Evolutionary conservation across 768 basidiomycete genomes (phyloP).

Genomic region (Ramaria rubella): DNA sequence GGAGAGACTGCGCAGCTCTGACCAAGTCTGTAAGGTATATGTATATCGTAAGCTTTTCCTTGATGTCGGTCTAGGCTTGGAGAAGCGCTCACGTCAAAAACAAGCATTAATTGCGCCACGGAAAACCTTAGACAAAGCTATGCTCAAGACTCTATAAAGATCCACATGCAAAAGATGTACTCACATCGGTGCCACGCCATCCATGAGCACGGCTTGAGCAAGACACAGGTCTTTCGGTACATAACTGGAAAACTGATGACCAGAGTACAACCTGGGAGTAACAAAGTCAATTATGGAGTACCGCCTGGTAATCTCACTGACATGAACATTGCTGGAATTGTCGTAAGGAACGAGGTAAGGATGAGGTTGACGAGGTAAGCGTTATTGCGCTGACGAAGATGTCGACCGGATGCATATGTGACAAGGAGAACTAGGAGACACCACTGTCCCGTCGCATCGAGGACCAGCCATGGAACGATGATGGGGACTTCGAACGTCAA

Average conservation of each 20-base stretch:
- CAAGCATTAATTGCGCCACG: background rate
- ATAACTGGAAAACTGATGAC: background rate
- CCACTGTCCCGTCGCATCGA: background rate
- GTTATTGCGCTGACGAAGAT: conserved; percentile 1
- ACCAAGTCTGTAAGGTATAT: background rate
- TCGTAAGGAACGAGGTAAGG: background rate
- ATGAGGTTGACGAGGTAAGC: background rate
- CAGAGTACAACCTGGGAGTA: background rate
- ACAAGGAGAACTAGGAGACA: background rate
- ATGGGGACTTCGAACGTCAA: background rate
- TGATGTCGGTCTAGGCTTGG: too few relatives aligned
- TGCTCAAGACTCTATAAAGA: background rate
- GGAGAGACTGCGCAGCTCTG: background rate
- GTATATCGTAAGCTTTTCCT: too few relatives aligned
- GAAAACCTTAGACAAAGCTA: background rate
- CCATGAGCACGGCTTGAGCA: background rate
- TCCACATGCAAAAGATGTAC: background rate
- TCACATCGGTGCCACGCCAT: background rate
- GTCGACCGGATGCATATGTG: background rate
- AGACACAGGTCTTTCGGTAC: background rate
- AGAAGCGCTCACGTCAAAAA: background rate
- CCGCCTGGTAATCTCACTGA: background rate
- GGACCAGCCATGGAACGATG: background rate
- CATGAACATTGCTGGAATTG: background rate
- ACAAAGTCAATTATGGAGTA: background rate